A percentile compares a stretch with the other conserved stretches of the same genome.
phyloP scores from a whole-genome alignment of 2,329 filamentous ascomycete species.

The Claviceps arundinis region DNA sequence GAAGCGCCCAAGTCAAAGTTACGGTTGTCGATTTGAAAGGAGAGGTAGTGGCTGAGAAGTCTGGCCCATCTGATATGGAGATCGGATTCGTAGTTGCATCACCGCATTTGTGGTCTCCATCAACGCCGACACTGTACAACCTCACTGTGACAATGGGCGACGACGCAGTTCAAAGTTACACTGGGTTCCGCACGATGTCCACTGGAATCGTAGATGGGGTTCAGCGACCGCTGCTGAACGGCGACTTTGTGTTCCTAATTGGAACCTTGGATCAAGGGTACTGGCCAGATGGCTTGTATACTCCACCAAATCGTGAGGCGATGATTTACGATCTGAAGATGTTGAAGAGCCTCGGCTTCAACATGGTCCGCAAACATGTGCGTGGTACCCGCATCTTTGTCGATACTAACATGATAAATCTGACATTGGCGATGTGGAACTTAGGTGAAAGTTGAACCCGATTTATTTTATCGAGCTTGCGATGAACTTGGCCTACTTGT shows the following conservation, averaged over 20 bases:
- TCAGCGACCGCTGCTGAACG: slow-evolving; percentile 50
- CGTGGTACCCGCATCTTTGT: slow-evolving; percentile 12
- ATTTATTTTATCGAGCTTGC: slow-evolving; percentile 54
- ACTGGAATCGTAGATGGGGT: slow-evolving; percentile 43
- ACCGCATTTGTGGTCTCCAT: slow-evolving; percentile 51
- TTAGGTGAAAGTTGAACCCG: slow-evolving; percentile 52
- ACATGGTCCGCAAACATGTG: slow-evolving; percentile 59
- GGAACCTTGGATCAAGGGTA: slow-evolving; percentile 58
- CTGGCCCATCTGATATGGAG: slow-evolving; percentile 31
- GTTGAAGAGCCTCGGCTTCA: slow-evolving; percentile 54
- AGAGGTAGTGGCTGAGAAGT: slow-evolving; percentile 27
- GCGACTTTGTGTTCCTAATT: slow-evolving; percentile 54
- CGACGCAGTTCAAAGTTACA: slow-evolving; percentile 50
- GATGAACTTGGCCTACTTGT: slow-evolving; percentile 53
- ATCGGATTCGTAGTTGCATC: slow-evolving; percentile 43
- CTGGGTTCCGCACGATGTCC: slow-evolving; percentile 53
- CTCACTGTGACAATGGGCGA: slow-evolving; percentile 37
- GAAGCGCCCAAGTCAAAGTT: slow-evolving; percentile 22
- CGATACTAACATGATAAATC: background rate
- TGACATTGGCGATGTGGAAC: background rate
- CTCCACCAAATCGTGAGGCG: slow-evolving; percentile 50
- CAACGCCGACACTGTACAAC: slow-evolving; percentile 50
- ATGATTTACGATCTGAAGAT: slow-evolving; percentile 53
- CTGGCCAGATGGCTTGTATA: slow-evolving; percentile 58
- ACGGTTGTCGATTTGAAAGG: slow-evolving; percentile 23